Evolutionary conservation across 192 early-diverging fungal genomes (phyloP).

Genomic region (Paraglomus brasilianum): DNA sequence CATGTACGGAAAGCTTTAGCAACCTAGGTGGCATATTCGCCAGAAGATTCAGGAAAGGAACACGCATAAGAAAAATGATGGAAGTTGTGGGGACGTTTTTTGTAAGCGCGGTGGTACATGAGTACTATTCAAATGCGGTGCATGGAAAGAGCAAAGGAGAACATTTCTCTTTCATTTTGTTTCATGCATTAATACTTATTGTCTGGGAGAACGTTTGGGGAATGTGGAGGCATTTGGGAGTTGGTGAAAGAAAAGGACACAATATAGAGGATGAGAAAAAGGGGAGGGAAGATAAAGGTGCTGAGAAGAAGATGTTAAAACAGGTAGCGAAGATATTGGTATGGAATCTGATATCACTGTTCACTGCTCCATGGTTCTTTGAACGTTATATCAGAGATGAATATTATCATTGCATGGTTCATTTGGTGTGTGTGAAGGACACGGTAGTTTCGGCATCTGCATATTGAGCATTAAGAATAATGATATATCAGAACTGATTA

Average conservation of each 20-base stretch:
- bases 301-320: no score
- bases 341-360: conserved; percentile 10
- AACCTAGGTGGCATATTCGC: conserved; percentile 4
- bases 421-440: not conserved
- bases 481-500: no score
- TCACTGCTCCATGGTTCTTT: conserved; percentile 9
- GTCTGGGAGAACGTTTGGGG: not conserved
- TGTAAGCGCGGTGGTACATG: conserved; percentile 3
- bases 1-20: not conserved
- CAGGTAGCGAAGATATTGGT: not conserved
- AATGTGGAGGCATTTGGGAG: not conserved
- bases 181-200: not conserved
- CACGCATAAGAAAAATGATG: not conserved
- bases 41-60: not conserved
- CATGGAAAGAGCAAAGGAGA: not conserved
- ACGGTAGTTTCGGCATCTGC: no score
- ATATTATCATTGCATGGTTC: not conserved
- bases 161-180: conserved; percentile 11
- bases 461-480: no score
- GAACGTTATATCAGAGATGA: conserved; percentile 2
- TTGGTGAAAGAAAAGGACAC: no score
- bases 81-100: conserved; percentile 4
- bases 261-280: no score
- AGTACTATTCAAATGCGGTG: not conserved
- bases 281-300: no score